Conservation (phyloP, 2,329 filamentous ascomycete genomes). For the Colletotrichum incanum region DNA sequence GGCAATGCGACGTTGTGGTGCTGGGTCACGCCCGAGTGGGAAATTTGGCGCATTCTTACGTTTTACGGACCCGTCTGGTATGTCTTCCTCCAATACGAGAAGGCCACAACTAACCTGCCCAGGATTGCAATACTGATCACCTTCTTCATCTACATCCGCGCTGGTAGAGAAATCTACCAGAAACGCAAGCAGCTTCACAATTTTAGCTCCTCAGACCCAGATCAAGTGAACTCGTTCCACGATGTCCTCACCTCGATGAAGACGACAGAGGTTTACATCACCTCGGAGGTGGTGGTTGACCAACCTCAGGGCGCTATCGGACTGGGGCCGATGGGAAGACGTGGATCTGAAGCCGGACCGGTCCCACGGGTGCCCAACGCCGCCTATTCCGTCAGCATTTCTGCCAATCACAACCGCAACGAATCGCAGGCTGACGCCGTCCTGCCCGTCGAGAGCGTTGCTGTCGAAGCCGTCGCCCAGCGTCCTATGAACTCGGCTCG, state of each 20-base stretch:
- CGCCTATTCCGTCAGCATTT: conserved; percentile 63
- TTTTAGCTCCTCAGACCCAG: conserved; percentile 65
- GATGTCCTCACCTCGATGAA: conserved; percentile 66
- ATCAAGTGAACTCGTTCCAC: conserved; percentile 56
- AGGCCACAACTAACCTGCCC: conserved; percentile 40
- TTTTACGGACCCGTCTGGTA: conserved; percentile 84
- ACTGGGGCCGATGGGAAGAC: conserved; percentile 52
- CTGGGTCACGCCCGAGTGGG: conserved; percentile 79
- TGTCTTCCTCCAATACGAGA: conserved; percentile 44
- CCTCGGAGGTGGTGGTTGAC: conserved; percentile 62
- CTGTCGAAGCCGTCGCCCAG: conserved; percentile 42
- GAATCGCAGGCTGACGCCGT: conserved; percentile 48
- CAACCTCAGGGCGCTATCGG: conserved; percentile 50
- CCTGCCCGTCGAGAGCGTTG: conserved; percentile 50
- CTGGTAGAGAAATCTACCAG: conserved; percentile 77
- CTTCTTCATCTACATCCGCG: conserved; percentile 76
- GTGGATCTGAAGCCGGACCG: conserved; percentile 42
- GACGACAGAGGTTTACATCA: conserved; percentile 77
- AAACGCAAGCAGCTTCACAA: conserved; percentile 75
- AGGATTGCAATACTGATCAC: conserved; percentile 75
- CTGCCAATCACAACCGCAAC: conserved; percentile 50
- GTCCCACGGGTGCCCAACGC: conserved; percentile 25
- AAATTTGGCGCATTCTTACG: conserved; percentile 79
- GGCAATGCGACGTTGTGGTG: conserved; percentile 87
- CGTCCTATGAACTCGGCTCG: conserved; percentile 50